Conservation (phyloP, 495 filamentous ascomycete genomes). For the Ascodesmis nigricans region DNA sequence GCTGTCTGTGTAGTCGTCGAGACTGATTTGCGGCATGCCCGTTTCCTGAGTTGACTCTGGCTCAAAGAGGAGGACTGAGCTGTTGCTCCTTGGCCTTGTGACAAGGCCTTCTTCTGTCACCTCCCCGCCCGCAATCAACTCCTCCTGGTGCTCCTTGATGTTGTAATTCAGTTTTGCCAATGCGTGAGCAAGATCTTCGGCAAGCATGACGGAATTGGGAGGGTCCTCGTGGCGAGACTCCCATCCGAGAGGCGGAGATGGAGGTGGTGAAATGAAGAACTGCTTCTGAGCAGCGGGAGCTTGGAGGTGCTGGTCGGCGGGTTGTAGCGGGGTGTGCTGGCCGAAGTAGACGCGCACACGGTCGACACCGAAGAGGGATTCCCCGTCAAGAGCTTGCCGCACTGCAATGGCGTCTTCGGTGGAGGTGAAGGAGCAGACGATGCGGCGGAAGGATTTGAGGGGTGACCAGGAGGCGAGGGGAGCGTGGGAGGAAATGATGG, state of each 20-base stretch:
- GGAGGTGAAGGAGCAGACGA: constrained; percentile 68
- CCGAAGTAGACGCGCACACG: constrained; percentile 75
- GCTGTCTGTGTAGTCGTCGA: constrained; percentile 63
- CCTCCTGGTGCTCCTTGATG: constrained; percentile 5
- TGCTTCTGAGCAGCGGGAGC: constrained; percentile 73
- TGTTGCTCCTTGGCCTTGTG: constrained; percentile 26
- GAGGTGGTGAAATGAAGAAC: constrained; percentile 92
- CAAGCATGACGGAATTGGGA: constrained; percentile 83
- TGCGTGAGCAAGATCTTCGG: constrained; percentile 66
- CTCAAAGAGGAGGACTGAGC: constrained; percentile 23
- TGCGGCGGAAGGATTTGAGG: constrained; percentile 75
- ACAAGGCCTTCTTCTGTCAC: constrained; percentile 43
- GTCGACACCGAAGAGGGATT: constrained; percentile 39
- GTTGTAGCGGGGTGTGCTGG: constrained; percentile 41
- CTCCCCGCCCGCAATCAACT: constrained; percentile 25
- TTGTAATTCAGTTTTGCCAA: constrained; percentile 36
- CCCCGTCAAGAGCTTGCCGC: constrained; percentile 34
- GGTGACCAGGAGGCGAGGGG: constrained; percentile 75
- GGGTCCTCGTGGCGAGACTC: constrained; percentile 71
- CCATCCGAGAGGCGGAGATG: constrained; percentile 81
- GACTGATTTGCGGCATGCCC: constrained; percentile 59
- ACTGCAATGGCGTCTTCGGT: constrained; percentile 50
- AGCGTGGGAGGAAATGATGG: constrained; percentile 42
- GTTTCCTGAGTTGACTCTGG: constrained; percentile 11
- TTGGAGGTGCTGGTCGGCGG: constrained; percentile 44